These are phyloP conservation scores for Arthrobotrys iridis DNA, from an alignment of 2,329 filamentous ascomycete species.

Conservation along the genomic window DNA sequence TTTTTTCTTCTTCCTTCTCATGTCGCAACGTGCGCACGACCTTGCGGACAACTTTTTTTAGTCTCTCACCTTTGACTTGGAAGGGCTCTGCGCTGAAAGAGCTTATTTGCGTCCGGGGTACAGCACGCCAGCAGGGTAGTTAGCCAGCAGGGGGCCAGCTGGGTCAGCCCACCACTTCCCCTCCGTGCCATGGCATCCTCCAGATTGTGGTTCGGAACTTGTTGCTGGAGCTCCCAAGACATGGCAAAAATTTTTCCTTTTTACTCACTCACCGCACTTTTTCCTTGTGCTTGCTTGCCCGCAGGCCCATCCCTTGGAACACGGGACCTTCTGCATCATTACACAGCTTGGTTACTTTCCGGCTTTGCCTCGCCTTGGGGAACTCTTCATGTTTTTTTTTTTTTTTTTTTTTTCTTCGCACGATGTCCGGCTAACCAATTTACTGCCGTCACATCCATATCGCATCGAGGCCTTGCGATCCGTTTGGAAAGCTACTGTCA, in stretches of 20 bases:
- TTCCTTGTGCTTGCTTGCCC: background rate
- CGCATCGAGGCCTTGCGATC: constrained; percentile 11
- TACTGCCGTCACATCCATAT: background rate
- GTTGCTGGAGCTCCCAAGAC: constrained; percentile 47
- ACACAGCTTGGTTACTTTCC: constrained; percentile 1
- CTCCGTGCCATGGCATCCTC: constrained; percentile 1
- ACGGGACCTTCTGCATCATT: constrained; percentile 51
- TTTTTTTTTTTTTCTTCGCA: constrained; percentile 6
- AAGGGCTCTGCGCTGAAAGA: constrained; percentile 40
- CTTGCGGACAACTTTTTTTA: constrained; percentile 26
- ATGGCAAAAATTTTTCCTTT: constrained; percentile 38
- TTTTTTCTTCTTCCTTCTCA: constrained; percentile 16
- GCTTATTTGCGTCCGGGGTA: constrained; percentile 45
- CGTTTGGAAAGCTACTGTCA: background rate
- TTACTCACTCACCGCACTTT: constrained; percentile 23
- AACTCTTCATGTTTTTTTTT: background rate
- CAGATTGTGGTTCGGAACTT: constrained; percentile 39
- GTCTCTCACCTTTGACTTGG: background rate
- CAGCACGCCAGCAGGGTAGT: constrained; percentile 19
- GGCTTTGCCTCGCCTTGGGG: background rate
- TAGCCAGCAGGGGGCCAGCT: constrained; percentile 13
- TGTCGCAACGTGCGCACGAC: constrained; percentile 9
- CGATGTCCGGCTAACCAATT: constrained; percentile 13
- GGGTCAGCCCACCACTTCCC: constrained; percentile 43
- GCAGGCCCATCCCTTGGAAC: constrained; percentile 30